Conservation (phyloP, 257 asterid genomes). For the Capsicum rhomboideum region DNA sequence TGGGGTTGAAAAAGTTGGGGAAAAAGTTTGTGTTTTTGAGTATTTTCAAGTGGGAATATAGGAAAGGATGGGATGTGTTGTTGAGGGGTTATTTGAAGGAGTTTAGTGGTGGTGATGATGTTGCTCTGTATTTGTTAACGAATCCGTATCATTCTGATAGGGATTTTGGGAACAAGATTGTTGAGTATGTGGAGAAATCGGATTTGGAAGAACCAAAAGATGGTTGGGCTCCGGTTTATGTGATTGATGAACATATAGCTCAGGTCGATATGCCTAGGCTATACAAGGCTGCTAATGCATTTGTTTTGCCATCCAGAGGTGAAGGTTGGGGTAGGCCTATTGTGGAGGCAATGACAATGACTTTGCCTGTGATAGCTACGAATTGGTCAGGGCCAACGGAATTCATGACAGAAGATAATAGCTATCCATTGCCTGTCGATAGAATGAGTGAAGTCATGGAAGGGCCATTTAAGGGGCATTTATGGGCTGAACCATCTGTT, state of each 20-base stretch:
- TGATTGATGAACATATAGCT: conserved; percentile 52
- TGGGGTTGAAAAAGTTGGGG: conserved; percentile 25
- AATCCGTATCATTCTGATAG: conserved; percentile 63
- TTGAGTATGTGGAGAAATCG: conserved; percentile 43
- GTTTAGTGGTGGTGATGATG: conserved; percentile 42
- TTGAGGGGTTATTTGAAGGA: conserved; percentile 60
- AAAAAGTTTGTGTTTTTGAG: conserved; percentile 54
- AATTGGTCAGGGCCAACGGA: conserved; percentile 96
- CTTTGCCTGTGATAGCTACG: conserved; percentile 71
- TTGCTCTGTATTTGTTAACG: conserved; percentile 51
- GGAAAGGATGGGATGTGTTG: conserved; percentile 90
- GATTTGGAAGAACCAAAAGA: conserved; percentile 33
- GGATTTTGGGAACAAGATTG: conserved; percentile 52
- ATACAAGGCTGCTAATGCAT: conserved; percentile 53
- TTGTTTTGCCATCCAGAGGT: conserved; percentile 77
- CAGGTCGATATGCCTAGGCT: conserved; percentile 68
- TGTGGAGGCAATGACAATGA: conserved; percentile 94
- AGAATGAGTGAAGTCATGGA: conserved; percentile 56
- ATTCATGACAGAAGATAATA: conserved; percentile 55
- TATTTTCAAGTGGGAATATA: conserved; percentile 77
- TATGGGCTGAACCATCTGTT: conserved; percentile 85
- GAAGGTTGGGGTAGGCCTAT: conserved; percentile 95
- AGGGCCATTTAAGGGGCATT: conserved; percentile 74
- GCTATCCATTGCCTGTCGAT: conserved; percentile 58
- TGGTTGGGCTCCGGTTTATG: conserved; percentile 64